phyloP scores from a whole-genome alignment of 2,329 filamentous ascomycete genomes.

The Bipolaris bicolor region DNA sequence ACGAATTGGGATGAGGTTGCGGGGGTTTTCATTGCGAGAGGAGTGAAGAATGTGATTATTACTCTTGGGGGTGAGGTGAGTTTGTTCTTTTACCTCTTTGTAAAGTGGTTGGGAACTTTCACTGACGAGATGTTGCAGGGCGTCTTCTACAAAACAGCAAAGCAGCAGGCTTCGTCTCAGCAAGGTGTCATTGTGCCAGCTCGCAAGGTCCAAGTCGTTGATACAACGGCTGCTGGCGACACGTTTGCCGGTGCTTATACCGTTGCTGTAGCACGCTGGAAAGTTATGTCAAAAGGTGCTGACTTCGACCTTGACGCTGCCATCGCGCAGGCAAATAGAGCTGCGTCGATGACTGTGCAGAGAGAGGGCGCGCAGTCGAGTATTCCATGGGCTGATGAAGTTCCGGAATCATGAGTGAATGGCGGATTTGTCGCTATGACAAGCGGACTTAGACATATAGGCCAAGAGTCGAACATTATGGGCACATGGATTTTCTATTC shows the following conservation, averaged over 20 bases:
- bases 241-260: constrained; percentile 92
- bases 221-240: constrained; percentile 93
- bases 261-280: constrained; percentile 66
- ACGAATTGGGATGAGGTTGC: constrained; percentile 46
- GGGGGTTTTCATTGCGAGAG: constrained; percentile 66
- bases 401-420: constrained; percentile 36
- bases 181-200: constrained; percentile 62
- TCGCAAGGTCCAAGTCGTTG: constrained; percentile 77
- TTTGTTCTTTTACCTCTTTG: not conserved
- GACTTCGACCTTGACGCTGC: constrained; percentile 62
- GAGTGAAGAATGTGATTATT: constrained; percentile 78
- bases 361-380: constrained; percentile 68
- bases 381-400: constrained; percentile 69
- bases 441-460: not conserved
- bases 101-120: too few species aligned
- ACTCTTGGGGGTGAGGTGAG: constrained; percentile 80
- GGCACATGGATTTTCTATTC: not conserved
- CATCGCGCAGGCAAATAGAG: constrained; percentile 65
- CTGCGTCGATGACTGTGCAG: constrained; percentile 70
- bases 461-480: not conserved
- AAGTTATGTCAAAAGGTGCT: constrained; percentile 50
- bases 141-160: constrained; percentile 53
- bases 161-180: constrained; percentile 51
- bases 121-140: constrained; percentile 31
- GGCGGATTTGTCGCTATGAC: too few species aligned